Evolutionary conservation across 345 rosid species (phyloP), one percentile per base, ranked within the genome.

Genomic region (Acer yangbiense): DNA sequence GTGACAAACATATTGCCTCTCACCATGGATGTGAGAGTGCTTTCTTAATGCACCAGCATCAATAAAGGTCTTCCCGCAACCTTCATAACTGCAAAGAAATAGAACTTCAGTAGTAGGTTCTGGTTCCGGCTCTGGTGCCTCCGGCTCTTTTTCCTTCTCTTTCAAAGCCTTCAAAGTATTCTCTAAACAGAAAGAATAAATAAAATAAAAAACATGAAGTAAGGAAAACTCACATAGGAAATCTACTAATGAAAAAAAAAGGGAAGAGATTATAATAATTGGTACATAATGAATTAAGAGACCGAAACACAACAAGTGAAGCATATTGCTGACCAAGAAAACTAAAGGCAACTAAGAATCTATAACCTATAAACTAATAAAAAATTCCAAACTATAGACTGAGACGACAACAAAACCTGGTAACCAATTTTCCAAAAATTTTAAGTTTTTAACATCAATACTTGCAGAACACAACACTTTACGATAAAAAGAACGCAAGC

Each of bases 21-120:
- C 98, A 64, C 99, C 99, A 82, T 94, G 98, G 71, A 92, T 92
- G 76, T 94, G 99, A 68, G 99, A 92, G 90, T 96, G 98, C 83
- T 94, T 94, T 77, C 98, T 88, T 82, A 94, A 87, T 57, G 97
- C 98, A 67, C 98, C 97, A 50, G 89, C 99, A 72, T 92, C 99
- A n/a, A 88, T 85, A 74, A 94, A 96, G 70, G 97, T 94, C 83
- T 94, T 96, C 21, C 98, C 98, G 80, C 99, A 96, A 35, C 93
- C 97, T 29, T 92, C 98, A 76, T 83, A 94, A 87, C 98, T 94
- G 87, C 99, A 96, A 6, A 94, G 97, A 83, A 96, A 96, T 13
- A 94, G 93, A 86, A 96, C 97, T 85, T 96, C 99, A 0, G 95
- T 88, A 0, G 97, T 94, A 21, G 98, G 97, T 84, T 96, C 99